phyloP scores from a whole-genome alignment of 2,329 filamentous ascomycete species.

The Colletotrichum euphorbiae region DNA sequence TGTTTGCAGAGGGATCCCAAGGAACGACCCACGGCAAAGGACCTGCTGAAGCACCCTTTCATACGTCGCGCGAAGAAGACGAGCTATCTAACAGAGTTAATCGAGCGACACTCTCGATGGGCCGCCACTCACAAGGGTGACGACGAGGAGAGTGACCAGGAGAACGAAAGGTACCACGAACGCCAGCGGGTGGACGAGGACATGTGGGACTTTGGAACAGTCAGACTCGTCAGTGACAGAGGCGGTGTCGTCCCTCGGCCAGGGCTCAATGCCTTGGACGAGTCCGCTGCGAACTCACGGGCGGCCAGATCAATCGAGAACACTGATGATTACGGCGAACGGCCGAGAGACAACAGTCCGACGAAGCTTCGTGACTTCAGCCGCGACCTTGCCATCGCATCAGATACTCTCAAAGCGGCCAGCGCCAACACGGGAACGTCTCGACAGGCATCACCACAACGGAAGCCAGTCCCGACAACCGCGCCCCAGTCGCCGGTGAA shows the following conservation, averaged over 20 bases:
- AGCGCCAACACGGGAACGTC: slow-evolving; percentile 59
- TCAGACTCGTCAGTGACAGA: slow-evolving; percentile 80
- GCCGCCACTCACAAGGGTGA: slow-evolving; percentile 81
- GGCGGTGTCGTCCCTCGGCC: slow-evolving; percentile 67
- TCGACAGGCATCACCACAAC: slow-evolving; percentile 70
- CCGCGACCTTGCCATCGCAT: slow-evolving; percentile 52
- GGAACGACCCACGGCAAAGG: slow-evolving; percentile 87
- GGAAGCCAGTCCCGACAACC: slow-evolving; percentile 60
- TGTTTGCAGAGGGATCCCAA: slow-evolving; percentile 91
- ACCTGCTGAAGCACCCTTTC: slow-evolving; percentile 90
- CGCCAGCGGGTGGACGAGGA: slow-evolving; percentile 78
- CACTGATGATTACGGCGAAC: slow-evolving; percentile 64
- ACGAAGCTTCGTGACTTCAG: slow-evolving; percentile 62
- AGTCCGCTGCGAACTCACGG: slow-evolving; percentile 82
- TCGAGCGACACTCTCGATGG: slow-evolving; percentile 91
- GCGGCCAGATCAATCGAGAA: slow-evolving; percentile 64
- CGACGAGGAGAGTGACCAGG: slow-evolving; percentile 74
- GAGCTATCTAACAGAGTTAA: slow-evolving; percentile 95
- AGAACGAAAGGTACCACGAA: slow-evolving; percentile 64
- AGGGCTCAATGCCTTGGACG: slow-evolving; percentile 79
- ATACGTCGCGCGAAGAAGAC: slow-evolving; percentile 93
- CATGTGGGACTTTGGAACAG: slow-evolving; percentile 98
- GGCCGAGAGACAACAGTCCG: slow-evolving; percentile 62
- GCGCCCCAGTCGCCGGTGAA: slow-evolving; percentile 66
- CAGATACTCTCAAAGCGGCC: slow-evolving; percentile 67